phyloP scores from a whole-genome alignment of 441 rosid species.

The Eutrema salsugineum region DNA sequence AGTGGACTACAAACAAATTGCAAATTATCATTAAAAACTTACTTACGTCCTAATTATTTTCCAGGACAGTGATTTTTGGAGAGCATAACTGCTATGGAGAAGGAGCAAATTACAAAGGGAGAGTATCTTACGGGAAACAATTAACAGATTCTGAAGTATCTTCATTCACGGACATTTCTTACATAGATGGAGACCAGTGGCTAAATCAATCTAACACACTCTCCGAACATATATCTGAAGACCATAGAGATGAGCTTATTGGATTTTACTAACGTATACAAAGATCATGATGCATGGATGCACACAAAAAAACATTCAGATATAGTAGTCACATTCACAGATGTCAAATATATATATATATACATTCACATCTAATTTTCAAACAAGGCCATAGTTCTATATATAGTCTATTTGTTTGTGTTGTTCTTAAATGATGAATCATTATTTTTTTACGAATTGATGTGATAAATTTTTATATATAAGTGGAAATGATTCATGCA shows the following conservation, averaged over 20 bases:
- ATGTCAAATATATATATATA: too few relatives aligned
- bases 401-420: not conserved
- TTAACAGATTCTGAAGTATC: constrained; percentile 27
- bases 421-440: too few relatives aligned
- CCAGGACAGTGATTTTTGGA: constrained; percentile 68
- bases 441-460: too few relatives aligned
- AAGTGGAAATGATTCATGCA: too few relatives aligned
- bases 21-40: not conserved
- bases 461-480: too few relatives aligned
- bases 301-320: not conserved
- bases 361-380: not conserved
- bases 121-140: constrained; percentile 55
- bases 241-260: not conserved
- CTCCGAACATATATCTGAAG: not conserved
- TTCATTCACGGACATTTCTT: not conserved
- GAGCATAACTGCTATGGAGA: constrained; percentile 63
- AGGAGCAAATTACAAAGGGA: constrained; percentile 49
- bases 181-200: not conserved
- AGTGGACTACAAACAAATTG: not conserved
- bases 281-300: not conserved
- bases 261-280: not conserved
- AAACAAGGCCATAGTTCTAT: not conserved
- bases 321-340: not conserved
- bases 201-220: not conserved
- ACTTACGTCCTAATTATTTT: not conserved